Evolutionary conservation across 1,139 yeast genomes (phyloP), one percentile per base, ranked within the genome.

Genomic region (Geotrichum reessii): DNA sequence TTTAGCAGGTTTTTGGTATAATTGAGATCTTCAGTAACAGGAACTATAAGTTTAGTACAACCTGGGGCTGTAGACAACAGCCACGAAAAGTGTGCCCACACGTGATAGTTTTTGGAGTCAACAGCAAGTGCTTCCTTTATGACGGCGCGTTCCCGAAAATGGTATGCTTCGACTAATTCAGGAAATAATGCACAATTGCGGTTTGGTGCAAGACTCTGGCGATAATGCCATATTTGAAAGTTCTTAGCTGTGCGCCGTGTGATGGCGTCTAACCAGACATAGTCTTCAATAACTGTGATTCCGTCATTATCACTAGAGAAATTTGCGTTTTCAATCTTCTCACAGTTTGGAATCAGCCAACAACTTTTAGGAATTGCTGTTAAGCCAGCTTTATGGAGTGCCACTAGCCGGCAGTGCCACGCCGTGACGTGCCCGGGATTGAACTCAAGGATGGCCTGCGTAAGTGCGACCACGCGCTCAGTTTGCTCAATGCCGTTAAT

Each of bases 181-280:
- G 54, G 22, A 47, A 51, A 37, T n/a, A n/a, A n/a, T n/a, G n/a
- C n/a, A 3, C 19, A 14, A 19, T 46, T 3, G 42, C 2, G 7
- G 2, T 4, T 37, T n/a, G 57, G 59, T 57, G 63, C 63, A 40
- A 73, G 63, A 21, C 63, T 64, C 67, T 87, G 92, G 57, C 97
- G 80, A 68, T 92, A 90, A 67, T 91, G 89, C 99, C 99, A 93
- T 28, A 93, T 86, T 72, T 93, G 99, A 74, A 93, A 93, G 74
- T 92, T 93, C 72, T 93, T 93, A 53, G 92, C 87, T 69, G 88
- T 85, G 8, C 81, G 84, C 58, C 87, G 69, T 0, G 97, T 92
- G 52, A 87, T 74, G 48, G 78, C 78, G 65, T 89, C 95, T 64
- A 92, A 79, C 96, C 96, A 91, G 52, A 82, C 81, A 49, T 67